phyloP scores from a whole-genome alignment of 352 stramenopile species.

The Phytophthora lateralis region DNA sequence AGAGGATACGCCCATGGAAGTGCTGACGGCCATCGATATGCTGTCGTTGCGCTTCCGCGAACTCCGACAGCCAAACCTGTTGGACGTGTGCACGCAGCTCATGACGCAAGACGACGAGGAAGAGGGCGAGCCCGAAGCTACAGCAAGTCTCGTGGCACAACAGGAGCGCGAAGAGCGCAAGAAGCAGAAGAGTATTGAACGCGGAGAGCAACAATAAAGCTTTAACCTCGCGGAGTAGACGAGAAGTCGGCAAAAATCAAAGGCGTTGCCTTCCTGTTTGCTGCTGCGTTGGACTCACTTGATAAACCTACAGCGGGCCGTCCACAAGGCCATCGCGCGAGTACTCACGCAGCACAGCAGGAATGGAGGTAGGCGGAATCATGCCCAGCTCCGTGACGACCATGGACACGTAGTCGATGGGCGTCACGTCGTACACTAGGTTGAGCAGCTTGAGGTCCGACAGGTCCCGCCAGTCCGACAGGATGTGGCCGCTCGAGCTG shows the following conservation, averaged over 20 bases:
- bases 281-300: constrained; percentile 13
- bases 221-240: too few species aligned
- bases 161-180: constrained; percentile 31
- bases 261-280: constrained; percentile 18
- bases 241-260: constrained; percentile 21
- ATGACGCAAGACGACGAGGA: constrained; percentile 53
- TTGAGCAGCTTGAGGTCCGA: constrained; percentile 82
- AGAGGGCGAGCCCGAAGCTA: constrained; percentile 14
- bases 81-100: constrained; percentile 70
- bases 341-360: constrained; percentile 96
- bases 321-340: constrained; percentile 71
- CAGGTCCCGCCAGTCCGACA: constrained; percentile 83
- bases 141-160: constrained; percentile 25
- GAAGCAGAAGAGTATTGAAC: constrained; percentile 24
- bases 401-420: constrained; percentile 95
- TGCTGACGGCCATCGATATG: constrained; percentile 80
- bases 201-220: constrained; percentile 18
- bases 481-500: constrained; percentile 54
- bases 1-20: constrained; percentile 36
- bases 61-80: constrained; percentile 61
- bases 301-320: constrained; percentile 28
- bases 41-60: constrained; percentile 73
- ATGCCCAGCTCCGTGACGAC: constrained; percentile 98
- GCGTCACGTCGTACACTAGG: constrained; percentile 96
- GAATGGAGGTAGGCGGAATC: constrained; percentile 97